Conservation (phyloP, 176 grass and related monocot genomes). For the Zoysia japonica region DNA sequence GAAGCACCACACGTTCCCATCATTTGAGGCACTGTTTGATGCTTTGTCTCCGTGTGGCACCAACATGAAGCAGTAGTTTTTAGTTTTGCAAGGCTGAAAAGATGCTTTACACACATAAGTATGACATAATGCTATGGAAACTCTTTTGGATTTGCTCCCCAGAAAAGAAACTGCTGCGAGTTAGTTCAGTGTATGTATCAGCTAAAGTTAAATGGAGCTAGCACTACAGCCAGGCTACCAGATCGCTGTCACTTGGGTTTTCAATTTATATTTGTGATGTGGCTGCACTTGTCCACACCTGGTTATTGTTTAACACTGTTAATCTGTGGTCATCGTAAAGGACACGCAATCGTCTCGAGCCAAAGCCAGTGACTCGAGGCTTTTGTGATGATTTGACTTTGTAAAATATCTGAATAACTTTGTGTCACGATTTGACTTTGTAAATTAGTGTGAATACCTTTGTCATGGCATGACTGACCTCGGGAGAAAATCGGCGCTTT, state of each 20-base stretch:
- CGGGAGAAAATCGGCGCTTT: not conserved
- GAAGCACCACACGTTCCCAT: slow-evolving; percentile 18
- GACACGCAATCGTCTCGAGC: slow-evolving; percentile 32
- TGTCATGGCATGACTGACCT: slow-evolving; percentile 16
- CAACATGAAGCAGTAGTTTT: slow-evolving; percentile 7
- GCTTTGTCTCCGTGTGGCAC: slow-evolving; percentile 32
- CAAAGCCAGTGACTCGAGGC: slow-evolving; percentile 1
- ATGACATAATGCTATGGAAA: not conserved
- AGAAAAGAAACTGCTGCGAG: not conserved
- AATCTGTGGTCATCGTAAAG: slow-evolving; percentile 36
- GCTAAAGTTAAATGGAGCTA: not conserved
- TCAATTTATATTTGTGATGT: not conserved
- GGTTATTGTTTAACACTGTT: not conserved
- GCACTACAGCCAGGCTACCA: not conserved
- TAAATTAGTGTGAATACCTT: not conserved
- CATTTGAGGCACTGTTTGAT: slow-evolving; percentile 15
- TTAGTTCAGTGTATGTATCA: slow-evolving; percentile 3
- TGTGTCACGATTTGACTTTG: slow-evolving; percentile 22
- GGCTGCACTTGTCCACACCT: slow-evolving; percentile 30
- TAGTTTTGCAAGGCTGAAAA: slow-evolving; percentile 16
- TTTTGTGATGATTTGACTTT: slow-evolving; percentile 4
- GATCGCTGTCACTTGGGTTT: slow-evolving; percentile 8
- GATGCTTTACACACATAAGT: slow-evolving; percentile 18
- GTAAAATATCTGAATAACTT: not conserved
- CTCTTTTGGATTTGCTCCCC: slow-evolving; percentile 25